Conservation (phyloP, 2,329 filamentous ascomycete genomes). For the Claviceps sp. region DNA sequence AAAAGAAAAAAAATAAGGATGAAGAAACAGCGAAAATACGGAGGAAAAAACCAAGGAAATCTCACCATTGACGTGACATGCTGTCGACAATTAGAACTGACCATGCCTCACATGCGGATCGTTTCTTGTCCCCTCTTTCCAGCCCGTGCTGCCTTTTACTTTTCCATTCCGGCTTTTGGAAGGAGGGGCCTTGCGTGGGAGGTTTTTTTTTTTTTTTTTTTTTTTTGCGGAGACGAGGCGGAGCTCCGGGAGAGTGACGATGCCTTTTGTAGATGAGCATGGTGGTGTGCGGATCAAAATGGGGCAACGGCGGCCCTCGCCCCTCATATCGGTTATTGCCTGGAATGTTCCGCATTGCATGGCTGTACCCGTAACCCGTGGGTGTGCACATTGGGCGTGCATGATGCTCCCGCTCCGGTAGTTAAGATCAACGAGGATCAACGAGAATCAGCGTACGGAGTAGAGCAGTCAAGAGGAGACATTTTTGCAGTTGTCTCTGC, state of each 20-base stretch:
- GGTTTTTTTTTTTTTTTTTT: neutral
- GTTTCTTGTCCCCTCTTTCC: neutral
- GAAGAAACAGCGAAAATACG: neutral
- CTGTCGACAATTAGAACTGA: neutral
- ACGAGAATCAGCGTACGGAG: too few species aligned
- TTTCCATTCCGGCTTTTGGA: neutral
- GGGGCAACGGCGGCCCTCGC: neutral
- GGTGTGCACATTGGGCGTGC: neutral
- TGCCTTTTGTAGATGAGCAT: conserved; percentile 1
- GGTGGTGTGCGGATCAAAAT: neutral
- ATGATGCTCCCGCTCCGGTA: neutral
- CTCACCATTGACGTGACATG: neutral
- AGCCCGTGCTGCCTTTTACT: neutral
- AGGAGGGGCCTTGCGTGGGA: neutral
- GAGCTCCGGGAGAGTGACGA: conserved; percentile 4
- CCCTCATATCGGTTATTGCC: neutral
- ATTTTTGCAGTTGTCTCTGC: neutral
- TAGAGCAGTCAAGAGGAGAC: too few species aligned
- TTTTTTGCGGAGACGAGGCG: conserved; percentile 2
- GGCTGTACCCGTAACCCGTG: neutral
- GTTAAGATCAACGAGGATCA: neutral
- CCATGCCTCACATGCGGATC: neutral
- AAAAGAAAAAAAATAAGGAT: neutral
- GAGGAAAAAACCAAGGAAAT: neutral
- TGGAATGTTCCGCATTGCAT: neutral